phyloP scores from a whole-genome alignment of 768 basidiomycete species.

The Imleria badia region DNA sequence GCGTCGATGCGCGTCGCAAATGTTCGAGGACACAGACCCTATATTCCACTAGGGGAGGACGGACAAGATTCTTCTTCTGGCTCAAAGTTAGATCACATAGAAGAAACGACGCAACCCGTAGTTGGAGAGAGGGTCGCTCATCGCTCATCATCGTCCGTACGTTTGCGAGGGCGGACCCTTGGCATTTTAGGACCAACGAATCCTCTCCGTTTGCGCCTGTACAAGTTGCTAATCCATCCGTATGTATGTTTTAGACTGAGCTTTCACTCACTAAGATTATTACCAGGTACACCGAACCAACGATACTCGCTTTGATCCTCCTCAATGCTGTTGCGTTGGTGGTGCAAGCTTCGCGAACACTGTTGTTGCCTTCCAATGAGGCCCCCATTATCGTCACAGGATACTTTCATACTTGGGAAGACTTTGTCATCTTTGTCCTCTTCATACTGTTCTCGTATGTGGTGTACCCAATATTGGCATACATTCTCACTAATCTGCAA shows the following conservation, averaged over 20 bases:
- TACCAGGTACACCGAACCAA: slow-evolving; percentile 80
- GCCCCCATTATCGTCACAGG: slow-evolving; percentile 51
- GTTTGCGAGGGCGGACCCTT: slow-evolving; percentile 76
- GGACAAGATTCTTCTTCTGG: slow-evolving; percentile 35
- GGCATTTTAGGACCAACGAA: slow-evolving; percentile 73
- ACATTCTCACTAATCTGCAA: background rate
- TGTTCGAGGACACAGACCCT: slow-evolving; percentile 60
- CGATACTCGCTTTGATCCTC: slow-evolving; percentile 81
- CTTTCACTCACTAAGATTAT: background rate
- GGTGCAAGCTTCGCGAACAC: slow-evolving; percentile 68
- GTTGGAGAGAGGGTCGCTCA: slow-evolving; percentile 27
- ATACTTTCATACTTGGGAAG: slow-evolving; percentile 90
- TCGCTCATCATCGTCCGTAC: slow-evolving; percentile 45
- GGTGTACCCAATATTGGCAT: slow-evolving; percentile 24
- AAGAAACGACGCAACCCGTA: slow-evolving; percentile 36
- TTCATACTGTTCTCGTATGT: slow-evolving; percentile 83
- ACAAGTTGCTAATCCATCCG: slow-evolving; percentile 68
- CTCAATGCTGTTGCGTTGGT: slow-evolving; percentile 80
- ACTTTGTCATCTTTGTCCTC: slow-evolving; percentile 77
- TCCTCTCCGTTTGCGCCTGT: slow-evolving; percentile 59
- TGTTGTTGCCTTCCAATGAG: slow-evolving; percentile 50
- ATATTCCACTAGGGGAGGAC: slow-evolving; percentile 53
- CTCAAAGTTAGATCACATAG: slow-evolving; percentile 35
- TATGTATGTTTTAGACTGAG: slow-evolving; percentile 41
- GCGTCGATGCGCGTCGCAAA: slow-evolving; percentile 84